These are phyloP conservation scores for Aspergillus fumigatus DNA, from an alignment of 2,329 filamentous ascomycete genomes.

Conservation along the genomic window DNA sequence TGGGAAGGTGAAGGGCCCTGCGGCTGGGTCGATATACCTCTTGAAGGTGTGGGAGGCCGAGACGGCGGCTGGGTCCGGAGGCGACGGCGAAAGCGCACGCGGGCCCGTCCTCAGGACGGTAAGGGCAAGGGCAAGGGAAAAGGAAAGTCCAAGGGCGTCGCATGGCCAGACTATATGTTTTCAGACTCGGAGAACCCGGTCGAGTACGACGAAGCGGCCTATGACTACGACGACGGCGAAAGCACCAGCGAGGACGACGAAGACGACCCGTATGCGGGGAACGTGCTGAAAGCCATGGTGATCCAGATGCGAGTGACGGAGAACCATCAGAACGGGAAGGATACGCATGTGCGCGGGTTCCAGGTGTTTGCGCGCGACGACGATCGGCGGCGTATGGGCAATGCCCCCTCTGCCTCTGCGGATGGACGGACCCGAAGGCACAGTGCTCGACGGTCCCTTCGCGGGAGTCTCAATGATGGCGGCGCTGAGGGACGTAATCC, in stretches of 20 bases:
- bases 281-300: constrained; percentile 79
- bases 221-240: constrained; percentile 23
- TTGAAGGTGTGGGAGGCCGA: constrained; percentile 56
- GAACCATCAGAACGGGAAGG: constrained; percentile 98
- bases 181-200: constrained; percentile 11
- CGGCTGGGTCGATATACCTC: constrained; percentile 86
- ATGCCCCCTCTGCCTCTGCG: constrained; percentile 31
- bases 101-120: constrained; percentile 2
- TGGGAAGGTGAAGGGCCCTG: constrained; percentile 73
- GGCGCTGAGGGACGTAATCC: constrained; percentile 15
- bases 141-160: constrained; percentile 5
- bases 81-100: constrained; percentile 16
- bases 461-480: constrained; percentile 20
- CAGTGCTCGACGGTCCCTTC: constrained; percentile 27
- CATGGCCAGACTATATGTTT: constrained; percentile 12
- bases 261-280: constrained; percentile 52
- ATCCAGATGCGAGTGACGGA: constrained; percentile 87
- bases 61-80: constrained; percentile 28
- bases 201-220: constrained; percentile 23
- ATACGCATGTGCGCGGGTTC: constrained; percentile 91
- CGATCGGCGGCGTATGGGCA: constrained; percentile 25
- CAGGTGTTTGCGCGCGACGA: constrained; percentile 68
- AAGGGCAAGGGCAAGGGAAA: constrained; percentile 16
- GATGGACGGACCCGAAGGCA: constrained; percentile 27
- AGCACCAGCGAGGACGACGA: constrained; percentile 21